A percentile compares a stretch with the other conserved stretches of the same genome.
Evolutionary conservation across 805 yeast genomes (phyloP).

Genomic region (Pachysolen tannophilus): DNA sequence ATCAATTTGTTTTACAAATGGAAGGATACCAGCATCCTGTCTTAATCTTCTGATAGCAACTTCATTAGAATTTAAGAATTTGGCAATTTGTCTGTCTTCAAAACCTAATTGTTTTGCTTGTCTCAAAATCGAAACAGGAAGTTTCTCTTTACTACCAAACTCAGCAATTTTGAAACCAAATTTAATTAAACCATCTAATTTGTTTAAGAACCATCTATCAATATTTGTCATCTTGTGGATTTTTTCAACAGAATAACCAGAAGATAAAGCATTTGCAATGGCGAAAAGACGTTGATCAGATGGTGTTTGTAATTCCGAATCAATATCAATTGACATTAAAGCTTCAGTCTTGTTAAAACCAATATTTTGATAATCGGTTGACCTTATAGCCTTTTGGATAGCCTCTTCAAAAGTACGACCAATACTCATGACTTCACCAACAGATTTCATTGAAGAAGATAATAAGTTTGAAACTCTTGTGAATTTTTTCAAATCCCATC

Average conservation of each 20-base stretch:
- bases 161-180: slow-evolving; percentile 76
- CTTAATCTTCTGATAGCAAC: slow-evolving; percentile 76
- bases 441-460: slow-evolving; percentile 95
- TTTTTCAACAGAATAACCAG: slow-evolving; percentile 81
- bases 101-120: slow-evolving; percentile 92
- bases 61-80: slow-evolving; percentile 67
- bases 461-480: slow-evolving; percentile 83
- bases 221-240: slow-evolving; percentile 90
- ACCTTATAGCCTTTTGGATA: slow-evolving; percentile 95
- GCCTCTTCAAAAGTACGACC: slow-evolving; percentile 98
- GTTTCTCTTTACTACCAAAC: slow-evolving; percentile 45
- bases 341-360: slow-evolving; percentile 87
- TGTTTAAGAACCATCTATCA: slow-evolving; percentile 93
- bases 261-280: slow-evolving; percentile 92
- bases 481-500: slow-evolving; percentile 97
- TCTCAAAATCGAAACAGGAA: slow-evolving; percentile 61
- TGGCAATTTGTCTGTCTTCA: slow-evolving; percentile 88
- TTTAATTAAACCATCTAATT: slow-evolving; percentile 85
- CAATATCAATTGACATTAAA: slow-evolving; percentile 86
- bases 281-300: slow-evolving; percentile 98
- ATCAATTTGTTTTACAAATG: slow-evolving; percentile 94
- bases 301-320: slow-evolving; percentile 72
- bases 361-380: slow-evolving; percentile 90
- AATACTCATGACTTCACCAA: slow-evolving; percentile 98
- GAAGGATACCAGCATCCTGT: slow-evolving; percentile 71